Conservation (phyloP, 1,284 basidiomycete genomes). For the Apiotrichum porosum region DNA sequence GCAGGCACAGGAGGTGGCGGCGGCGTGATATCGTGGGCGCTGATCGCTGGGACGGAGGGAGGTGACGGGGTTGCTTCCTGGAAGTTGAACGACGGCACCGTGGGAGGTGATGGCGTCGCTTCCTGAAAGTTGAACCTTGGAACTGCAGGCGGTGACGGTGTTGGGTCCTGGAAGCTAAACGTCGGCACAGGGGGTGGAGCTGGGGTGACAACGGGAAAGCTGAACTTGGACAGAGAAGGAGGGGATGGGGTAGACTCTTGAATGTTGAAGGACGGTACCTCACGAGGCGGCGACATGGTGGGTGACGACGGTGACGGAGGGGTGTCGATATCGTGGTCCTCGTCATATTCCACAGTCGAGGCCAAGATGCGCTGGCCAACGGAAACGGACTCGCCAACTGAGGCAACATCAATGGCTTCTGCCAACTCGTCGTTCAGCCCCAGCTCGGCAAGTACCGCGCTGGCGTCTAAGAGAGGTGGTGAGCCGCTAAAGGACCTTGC, state of each 20-base stretch:
- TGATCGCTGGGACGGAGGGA: too few relatives aligned
- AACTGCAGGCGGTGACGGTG: too few relatives aligned
- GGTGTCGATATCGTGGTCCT: conserved; percentile 5
- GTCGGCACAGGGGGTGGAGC: neutral
- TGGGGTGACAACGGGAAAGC: neutral
- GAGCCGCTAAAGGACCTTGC: too few relatives aligned
- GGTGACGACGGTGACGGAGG: neutral
- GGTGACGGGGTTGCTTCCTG: too few relatives aligned
- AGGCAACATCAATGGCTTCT: conserved; percentile 3
- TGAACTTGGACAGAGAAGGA: neutral
- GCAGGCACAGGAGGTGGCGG: too few relatives aligned
- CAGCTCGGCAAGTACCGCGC: conserved; percentile 5
- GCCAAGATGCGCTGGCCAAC: conserved; percentile 19
- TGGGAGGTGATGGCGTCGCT: too few relatives aligned
- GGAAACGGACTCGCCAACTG: conserved; percentile 6
- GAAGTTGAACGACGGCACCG: too few relatives aligned
- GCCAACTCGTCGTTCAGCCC: conserved; percentile 7
- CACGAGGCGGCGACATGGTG: neutral
- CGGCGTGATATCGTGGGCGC: too few relatives aligned
- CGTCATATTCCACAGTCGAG: conserved; percentile 18
- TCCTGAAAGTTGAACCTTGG: too few relatives aligned
- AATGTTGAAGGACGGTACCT: neutral
- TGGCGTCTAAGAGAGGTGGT: conserved; percentile 9
- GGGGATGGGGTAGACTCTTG: neutral
- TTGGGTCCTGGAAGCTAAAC: too few relatives aligned